Conservation (phyloP, 192 early-diverging fungal species). For the Podila epicladia region DNA sequence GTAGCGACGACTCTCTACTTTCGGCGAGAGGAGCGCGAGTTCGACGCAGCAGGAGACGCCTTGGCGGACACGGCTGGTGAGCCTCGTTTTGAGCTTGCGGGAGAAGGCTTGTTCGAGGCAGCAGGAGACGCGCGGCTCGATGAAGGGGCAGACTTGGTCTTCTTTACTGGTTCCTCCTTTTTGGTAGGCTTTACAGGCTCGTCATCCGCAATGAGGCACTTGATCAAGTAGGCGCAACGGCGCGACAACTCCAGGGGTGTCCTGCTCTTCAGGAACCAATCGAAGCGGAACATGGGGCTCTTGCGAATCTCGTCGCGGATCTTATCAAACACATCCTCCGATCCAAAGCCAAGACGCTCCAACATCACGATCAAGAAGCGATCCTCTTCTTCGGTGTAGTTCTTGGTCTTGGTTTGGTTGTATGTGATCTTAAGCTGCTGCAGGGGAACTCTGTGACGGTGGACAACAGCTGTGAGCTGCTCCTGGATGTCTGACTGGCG, state of each 20-base stretch:
- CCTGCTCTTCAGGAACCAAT: constrained; percentile 98
- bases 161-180: constrained; percentile 31
- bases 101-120: constrained; percentile 1
- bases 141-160: constrained; percentile 4
- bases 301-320: constrained; percentile 88
- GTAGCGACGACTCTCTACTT: not conserved
- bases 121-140: constrained; percentile 1
- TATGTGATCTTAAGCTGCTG: constrained; percentile 93
- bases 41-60: constrained; percentile 18
- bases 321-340: constrained; percentile 93
- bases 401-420: constrained; percentile 88
- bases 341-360: constrained; percentile 88
- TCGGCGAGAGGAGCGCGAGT: constrained; percentile 15
- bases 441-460: constrained; percentile 78
- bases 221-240: constrained; percentile 86
- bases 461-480: constrained; percentile 80
- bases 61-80: constrained; percentile 8
- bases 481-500: constrained; percentile 87
- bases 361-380: constrained; percentile 93
- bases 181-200: constrained; percentile 33
- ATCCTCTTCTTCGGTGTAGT: constrained; percentile 97
- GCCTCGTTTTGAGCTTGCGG: constrained; percentile 4
- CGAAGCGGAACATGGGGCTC: constrained; percentile 90
- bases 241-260: constrained; percentile 86
- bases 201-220: constrained; percentile 38